Evolutionary conservation across 495 filamentous ascomycete genomes (phyloP), one percentile per base, ranked within the genome.

Genomic region (Penicillium turbatum): DNA sequence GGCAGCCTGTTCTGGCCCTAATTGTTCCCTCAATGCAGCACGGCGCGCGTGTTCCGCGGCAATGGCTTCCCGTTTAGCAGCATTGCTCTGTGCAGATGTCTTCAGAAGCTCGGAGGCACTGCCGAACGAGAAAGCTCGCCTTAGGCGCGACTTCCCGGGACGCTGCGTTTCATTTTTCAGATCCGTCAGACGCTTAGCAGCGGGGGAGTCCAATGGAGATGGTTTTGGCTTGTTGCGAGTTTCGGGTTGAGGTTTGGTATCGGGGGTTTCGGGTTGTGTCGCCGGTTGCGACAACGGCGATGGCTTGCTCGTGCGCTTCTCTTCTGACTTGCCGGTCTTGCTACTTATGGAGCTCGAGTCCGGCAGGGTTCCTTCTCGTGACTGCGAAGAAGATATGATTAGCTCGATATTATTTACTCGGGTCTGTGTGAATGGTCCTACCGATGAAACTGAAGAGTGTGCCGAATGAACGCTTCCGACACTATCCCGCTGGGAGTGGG

Each of bases 101-200:
- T 88, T 88, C 47, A 89, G 79, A 34, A 99, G 80, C 66, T 99
- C 95, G 9, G 92, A 89, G 37, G 92, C 89, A 66, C 95, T 97
- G 16, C 93, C 92, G 70, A 99, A 99, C 0, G 95, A 97, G 67
- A 99, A 97, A 3, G 93, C 93, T 63, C 93, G 82, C 51, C 93
- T 80, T 41, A 99, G 73, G 46, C 92, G 80, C 52, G 95, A 95
- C 72, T 96, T 92, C 49, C 84, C 89, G 52, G 85, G 85, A 56
- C 81, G 86, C 60, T 80, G 83, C 1, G 76, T 70, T 30, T 85
- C 85, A 59, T 85, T 89, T 51, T 92, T 89, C 42, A 97, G 72
- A 9, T 90, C 90, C 9, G 86, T 81, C 35, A 96, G 77, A 42
- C 91, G 88, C 63, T 88, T 82, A 2, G 87, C 84, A 10, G 91